These are phyloP conservation scores for Pisolithus albus DNA, from an alignment of 768 basidiomycete genomes.

Conservation along the genomic window DNA sequence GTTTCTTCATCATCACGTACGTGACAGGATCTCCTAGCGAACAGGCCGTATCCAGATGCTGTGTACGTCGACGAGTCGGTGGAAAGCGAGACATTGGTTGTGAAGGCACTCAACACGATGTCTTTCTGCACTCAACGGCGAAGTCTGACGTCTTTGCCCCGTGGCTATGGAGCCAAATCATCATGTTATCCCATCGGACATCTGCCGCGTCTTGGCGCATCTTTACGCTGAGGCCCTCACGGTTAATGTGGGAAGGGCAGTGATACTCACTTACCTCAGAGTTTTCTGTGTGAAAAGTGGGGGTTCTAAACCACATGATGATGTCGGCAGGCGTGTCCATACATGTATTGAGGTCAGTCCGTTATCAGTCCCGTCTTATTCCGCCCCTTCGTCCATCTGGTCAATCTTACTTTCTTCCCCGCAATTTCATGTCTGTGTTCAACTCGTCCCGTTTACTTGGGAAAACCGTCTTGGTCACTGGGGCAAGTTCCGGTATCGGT, in stretches of 20 bases:
- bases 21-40: conserved; percentile 37
- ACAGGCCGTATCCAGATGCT: conserved; percentile 71
- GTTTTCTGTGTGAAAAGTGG: not conserved
- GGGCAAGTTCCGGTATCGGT: conserved; percentile 86
- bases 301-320: not conserved
- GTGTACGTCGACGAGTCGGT: not conserved
- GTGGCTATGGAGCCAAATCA: conserved; percentile 46
- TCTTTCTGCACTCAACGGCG: conserved; percentile 44
- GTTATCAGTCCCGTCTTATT: not conserved
- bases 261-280: not conserved
- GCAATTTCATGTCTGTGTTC: conserved; percentile 65
- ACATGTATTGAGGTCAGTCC: too few relatives aligned
- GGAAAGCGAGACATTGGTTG: not conserved
- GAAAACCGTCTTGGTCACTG: conserved; percentile 84
- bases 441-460: conserved; percentile 72
- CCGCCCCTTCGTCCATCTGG: not conserved
- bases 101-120: conserved; percentile 39
- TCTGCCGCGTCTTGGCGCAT: conserved; percentile 4
- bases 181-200: conserved; percentile 39
- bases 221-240: not conserved
- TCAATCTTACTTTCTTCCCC: not conserved
- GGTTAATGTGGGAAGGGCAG: not conserved
- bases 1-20: conserved; percentile 27
- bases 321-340: not conserved
- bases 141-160: conserved; percentile 42